phyloP scores from a whole-genome alignment of 139 green algal species.

The Chlamydomonas eustigma region DNA sequence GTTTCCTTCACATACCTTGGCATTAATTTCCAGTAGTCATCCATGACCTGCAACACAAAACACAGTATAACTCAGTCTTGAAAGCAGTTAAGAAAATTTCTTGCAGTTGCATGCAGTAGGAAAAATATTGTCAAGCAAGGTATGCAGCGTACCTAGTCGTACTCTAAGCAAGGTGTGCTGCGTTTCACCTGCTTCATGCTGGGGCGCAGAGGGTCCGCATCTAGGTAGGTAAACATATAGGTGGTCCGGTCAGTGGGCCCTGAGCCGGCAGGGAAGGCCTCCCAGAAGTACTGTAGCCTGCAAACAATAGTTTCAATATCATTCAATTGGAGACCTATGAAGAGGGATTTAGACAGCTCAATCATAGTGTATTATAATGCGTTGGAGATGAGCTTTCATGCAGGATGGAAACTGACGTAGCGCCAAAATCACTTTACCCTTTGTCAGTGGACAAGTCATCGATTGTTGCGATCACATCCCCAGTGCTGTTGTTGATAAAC shows the following conservation, averaged over 20 bases:
- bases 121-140: too few relatives aligned
- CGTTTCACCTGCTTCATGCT: background rate
- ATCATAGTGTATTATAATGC: too few relatives aligned
- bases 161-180: too few relatives aligned
- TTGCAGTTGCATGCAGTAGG: too few relatives aligned
- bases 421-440: background rate
- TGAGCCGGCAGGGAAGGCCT: conserved; percentile 79
- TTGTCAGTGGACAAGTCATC: conserved; percentile 25
- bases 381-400: too few relatives aligned
- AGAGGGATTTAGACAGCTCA: too few relatives aligned
- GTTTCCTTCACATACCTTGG: conserved; percentile 64
- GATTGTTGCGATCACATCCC: conserved; percentile 82
- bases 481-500: conserved; percentile 78
- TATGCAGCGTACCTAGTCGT: too few relatives aligned
- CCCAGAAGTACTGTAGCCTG: conserved; percentile 83
- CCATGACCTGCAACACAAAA: conserved; percentile 62
- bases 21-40: conserved; percentile 93
- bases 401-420: too few relatives aligned
- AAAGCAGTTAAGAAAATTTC: too few relatives aligned
- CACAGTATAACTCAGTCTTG: too few relatives aligned
- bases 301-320: too few relatives aligned
- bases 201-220: conserved; percentile 25
- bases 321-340: too few relatives aligned
- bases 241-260: conserved; percentile 81
- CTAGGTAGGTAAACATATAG: conserved; percentile 80